These are phyloP conservation scores for Cercospora citrullina DNA, from an alignment of 2,329 filamentous ascomycete species.

Conservation along the genomic window DNA sequence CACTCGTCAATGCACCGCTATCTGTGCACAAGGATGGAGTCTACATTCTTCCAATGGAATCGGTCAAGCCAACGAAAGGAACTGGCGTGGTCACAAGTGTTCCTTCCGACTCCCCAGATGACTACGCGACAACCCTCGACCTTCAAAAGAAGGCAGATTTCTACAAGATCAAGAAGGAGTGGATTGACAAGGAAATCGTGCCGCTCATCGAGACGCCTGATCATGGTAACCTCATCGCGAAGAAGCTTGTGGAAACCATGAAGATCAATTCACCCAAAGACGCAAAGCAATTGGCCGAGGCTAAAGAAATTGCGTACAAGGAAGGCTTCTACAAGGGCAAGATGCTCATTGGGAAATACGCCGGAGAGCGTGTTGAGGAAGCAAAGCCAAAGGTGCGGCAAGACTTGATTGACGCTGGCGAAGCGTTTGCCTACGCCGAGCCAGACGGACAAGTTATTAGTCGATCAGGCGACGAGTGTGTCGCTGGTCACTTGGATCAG, in stretches of 20 bases:
- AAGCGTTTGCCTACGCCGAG: slow-evolving; percentile 91
- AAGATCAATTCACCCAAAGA: slow-evolving; percentile 98
- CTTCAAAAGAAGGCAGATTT: slow-evolving; percentile 93
- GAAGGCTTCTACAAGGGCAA: slow-evolving; percentile 95
- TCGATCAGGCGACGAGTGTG: slow-evolving; percentile 87
- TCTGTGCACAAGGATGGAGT: slow-evolving; percentile 76
- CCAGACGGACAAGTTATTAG: slow-evolving; percentile 87
- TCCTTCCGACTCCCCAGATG: slow-evolving; percentile 92
- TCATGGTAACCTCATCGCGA: slow-evolving; percentile 82
- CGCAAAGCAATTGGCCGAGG: slow-evolving; percentile 82
- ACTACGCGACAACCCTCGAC: slow-evolving; percentile 85
- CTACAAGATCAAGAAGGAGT: slow-evolving; percentile 95
- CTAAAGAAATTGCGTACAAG: slow-evolving; percentile 95
- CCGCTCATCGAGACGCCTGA: slow-evolving; percentile 87
- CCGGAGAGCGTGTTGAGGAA: slow-evolving; percentile 79
- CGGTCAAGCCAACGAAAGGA: slow-evolving; percentile 87
- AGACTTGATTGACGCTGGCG: slow-evolving; percentile 70
- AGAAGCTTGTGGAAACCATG: slow-evolving; percentile 80
- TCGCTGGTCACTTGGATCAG: slow-evolving; percentile 89
- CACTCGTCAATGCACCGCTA: slow-evolving; percentile 84
- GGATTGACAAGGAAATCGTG: slow-evolving; percentile 85
- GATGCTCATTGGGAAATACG: slow-evolving; percentile 84
- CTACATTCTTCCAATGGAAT: slow-evolving; percentile 91
- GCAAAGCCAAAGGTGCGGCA: slow-evolving; percentile 84
- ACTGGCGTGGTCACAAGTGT: slow-evolving; percentile 96